A percentile compares a stretch with the other conserved stretches of the same genome.
phyloP scores from a whole-genome alignment of 768 basidiomycete genomes.

The Suillus brevipes region DNA sequence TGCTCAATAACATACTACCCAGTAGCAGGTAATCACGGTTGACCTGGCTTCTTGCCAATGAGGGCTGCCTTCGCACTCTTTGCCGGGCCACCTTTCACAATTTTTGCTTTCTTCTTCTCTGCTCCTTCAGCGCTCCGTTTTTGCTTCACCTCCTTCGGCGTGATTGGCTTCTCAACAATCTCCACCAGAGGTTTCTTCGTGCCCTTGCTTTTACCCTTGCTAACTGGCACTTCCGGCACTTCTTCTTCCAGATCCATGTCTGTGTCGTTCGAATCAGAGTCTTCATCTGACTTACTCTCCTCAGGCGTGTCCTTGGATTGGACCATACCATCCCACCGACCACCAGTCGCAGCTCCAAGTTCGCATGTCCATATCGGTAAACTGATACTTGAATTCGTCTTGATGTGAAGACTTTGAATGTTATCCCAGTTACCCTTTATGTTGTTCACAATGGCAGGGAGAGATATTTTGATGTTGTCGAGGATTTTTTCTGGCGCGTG shows the following conservation, averaged over 20 bases:
- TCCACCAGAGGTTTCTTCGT: conserved; percentile 13
- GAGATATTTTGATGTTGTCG: conserved; percentile 73
- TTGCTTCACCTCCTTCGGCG: conserved; percentile 51
- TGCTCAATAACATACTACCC: not conserved
- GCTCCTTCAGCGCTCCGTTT: conserved; percentile 45
- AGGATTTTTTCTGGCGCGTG: conserved; percentile 74
- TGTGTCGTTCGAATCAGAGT: not conserved
- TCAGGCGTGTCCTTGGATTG: conserved; percentile 8
- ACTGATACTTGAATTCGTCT: conserved; percentile 79
- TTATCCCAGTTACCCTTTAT: conserved; percentile 89
- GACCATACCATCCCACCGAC: conserved; percentile 32
- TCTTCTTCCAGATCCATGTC: not conserved
- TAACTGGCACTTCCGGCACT: not conserved
- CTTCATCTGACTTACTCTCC: conserved; percentile 5
- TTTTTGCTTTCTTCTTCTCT: conserved; percentile 61
- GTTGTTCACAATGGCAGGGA: conserved; percentile 70
- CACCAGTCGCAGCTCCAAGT: conserved; percentile 50
- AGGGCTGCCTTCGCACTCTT: conserved; percentile 57
- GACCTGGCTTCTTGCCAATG: conserved; percentile 52
- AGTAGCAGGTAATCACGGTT: conserved; percentile 21
- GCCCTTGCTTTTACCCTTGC: conserved; percentile 6
- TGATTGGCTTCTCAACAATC: conserved; percentile 34
- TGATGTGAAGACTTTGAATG: conserved; percentile 85
- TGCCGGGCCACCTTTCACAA: conserved; percentile 35
- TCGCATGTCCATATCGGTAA: conserved; percentile 91